These are phyloP conservation scores for Yarrowia bubula DNA, from an alignment of 805 yeast genomes.

Conservation along the genomic window DNA sequence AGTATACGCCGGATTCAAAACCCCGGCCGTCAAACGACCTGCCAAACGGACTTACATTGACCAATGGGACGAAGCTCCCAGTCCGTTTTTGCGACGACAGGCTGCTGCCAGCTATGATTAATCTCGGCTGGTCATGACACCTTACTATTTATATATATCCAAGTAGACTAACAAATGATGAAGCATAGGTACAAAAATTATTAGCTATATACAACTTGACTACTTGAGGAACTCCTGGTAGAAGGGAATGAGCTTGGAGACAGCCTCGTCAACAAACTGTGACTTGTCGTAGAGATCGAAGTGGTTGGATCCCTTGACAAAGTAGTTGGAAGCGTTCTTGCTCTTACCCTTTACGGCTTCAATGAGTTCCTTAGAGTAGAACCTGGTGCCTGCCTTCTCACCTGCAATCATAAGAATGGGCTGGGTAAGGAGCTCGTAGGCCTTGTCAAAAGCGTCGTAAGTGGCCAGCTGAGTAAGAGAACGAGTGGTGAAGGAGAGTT, in stretches of 20 bases:
- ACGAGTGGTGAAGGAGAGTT: constrained; percentile 1
- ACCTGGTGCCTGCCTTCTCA: not conserved
- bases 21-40: constrained; percentile 37
- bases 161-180: constrained; percentile 22
- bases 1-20: constrained; percentile 33
- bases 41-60: constrained; percentile 36
- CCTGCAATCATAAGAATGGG: constrained; percentile 30
- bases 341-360: not conserved
- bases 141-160: constrained; percentile 3
- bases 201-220: not conserved
- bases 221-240: not conserved
- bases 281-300: constrained; percentile 29
- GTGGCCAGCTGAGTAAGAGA: not conserved
- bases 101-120: constrained; percentile 14
- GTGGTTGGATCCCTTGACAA: constrained; percentile 7
- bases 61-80: constrained; percentile 37
- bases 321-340: constrained; percentile 12
- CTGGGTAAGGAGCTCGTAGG: constrained; percentile 27
- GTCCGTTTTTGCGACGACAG: constrained; percentile 38
- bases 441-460: constrained; percentile 26
- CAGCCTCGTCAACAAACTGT: constrained; percentile 9
- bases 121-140: not conserved
- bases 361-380: not conserved
- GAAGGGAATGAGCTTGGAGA: not conserved
- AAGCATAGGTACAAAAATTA: not conserved